Conservation (phyloP, 2,329 filamentous ascomycete genomes). For the Paecilomyces niveus region DNA sequence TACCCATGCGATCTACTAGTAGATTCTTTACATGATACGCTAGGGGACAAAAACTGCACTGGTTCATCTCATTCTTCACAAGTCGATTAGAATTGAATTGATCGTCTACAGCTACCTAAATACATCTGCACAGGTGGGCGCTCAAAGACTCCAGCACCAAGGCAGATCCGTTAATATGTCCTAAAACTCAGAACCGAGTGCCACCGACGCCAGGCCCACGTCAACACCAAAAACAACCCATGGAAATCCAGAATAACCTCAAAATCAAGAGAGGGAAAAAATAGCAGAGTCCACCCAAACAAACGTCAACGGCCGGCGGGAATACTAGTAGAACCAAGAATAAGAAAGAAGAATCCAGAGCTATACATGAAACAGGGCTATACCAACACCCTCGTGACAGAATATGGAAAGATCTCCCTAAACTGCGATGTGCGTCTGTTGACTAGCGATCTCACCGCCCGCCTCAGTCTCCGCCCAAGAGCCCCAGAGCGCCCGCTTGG, state of each 20-base stretch:
- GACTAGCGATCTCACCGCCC: constrained; percentile 38
- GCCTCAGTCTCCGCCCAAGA: constrained; percentile 75
- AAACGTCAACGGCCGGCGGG: neutral
- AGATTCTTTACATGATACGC: neutral
- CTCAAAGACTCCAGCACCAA: neutral
- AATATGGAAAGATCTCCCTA: constrained; percentile 1
- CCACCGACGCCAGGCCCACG: neutral
- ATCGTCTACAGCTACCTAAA: neutral
- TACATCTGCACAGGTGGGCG: neutral
- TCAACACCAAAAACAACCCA: neutral
- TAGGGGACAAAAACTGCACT: neutral
- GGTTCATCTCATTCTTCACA: neutral
- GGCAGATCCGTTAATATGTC: neutral
- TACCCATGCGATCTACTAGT: neutral
- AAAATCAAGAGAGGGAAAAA: neutral
- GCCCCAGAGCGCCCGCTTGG: constrained; percentile 94
- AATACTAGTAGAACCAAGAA: constrained; percentile 5
- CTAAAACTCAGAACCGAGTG: neutral
- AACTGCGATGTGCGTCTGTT: constrained; percentile 20
- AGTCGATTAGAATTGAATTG: neutral
- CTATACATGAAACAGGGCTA: constrained; percentile 18
- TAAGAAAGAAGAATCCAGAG: constrained; percentile 13
- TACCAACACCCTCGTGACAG: constrained; percentile 3
- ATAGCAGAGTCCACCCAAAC: neutral
- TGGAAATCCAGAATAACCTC: constrained; percentile 5